Base-by-base conservation (phyloP, 2,329 filamentous ascomycete genomes). In the Arthroderma uncinatum region DNA sequence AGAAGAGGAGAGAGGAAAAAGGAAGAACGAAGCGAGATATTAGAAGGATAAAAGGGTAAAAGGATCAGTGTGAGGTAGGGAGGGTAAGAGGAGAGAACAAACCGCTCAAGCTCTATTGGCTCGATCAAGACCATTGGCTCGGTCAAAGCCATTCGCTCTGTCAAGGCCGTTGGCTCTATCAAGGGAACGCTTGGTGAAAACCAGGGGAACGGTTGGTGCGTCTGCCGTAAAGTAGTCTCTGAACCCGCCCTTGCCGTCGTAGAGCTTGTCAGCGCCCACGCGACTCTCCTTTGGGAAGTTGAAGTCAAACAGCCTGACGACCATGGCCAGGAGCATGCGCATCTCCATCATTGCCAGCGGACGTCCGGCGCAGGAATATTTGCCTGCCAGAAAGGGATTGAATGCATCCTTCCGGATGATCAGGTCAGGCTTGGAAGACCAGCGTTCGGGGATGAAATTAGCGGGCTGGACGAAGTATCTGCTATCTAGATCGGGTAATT, bases 221-320 rank as follows among this genome's bases (percentile, higher is more conserved):
- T 21, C 40, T 36, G 39, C 54, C 5, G 40, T 47, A 30, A 47
- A 50, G 30, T 33, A 50, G 28, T 56, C 54, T 48, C 34, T 30
- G 21, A 47, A 47, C 10, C 54, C 54, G 21, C 33, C 53, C 25
- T 40, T 40, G 8, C 36, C 10, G 16, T 47, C 39, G 37, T 47
- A 50, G 34, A 47, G 42, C 12, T 33, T 37, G 19, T 55, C 53
- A 16, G 37, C 6, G 14, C 39, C 36, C 9, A 7, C n/a, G 21
- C 21, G 44, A 30, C 44, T 56, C 5, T 37, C 25, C 19, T 53
- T 44, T 47, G 44, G 52, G 28, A 55, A 70, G n/a, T 28, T 39
- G 68, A 70, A 69, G 67, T 73, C 70, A 73, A 71, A 68, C 66
- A 61, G 48, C 10, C 34, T 62, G 59, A 65, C 65, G 66, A 70